These are phyloP conservation scores for Globisporangium echinulatum DNA, from an alignment of 352 stramenopile genomes.

Conservation along the genomic window DNA sequence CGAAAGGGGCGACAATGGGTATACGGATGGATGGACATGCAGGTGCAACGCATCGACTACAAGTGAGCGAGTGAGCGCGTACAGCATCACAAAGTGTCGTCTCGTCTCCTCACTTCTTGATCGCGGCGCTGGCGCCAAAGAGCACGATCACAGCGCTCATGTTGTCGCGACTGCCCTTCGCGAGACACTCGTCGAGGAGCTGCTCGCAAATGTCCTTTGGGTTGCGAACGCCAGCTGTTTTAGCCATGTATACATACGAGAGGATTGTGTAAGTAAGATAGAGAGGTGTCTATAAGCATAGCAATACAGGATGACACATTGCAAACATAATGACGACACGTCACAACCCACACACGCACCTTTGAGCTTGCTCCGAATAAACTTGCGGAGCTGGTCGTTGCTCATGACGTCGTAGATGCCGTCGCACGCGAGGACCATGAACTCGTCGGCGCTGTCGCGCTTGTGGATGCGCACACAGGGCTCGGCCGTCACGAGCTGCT, in stretches of 20 bases:
- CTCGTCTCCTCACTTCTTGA: constrained; percentile 8
- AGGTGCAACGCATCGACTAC: too few relatives aligned
- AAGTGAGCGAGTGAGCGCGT: too few relatives aligned
- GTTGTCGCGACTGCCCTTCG: constrained; percentile 81
- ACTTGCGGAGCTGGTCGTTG: constrained; percentile 91
- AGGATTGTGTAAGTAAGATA: neutral
- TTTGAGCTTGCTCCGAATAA: constrained; percentile 78
- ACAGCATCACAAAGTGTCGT: too few relatives aligned
- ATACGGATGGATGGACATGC: too few relatives aligned
- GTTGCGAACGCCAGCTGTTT: constrained; percentile 23
- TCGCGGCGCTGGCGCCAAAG: constrained; percentile 36
- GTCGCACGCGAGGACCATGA: constrained; percentile 90
- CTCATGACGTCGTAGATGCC: constrained; percentile 94
- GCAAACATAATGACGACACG: too few relatives aligned
- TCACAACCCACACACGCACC: constrained; percentile 7
- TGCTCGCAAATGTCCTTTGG: constrained; percentile 68
- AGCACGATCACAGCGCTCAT: constrained; percentile 85
- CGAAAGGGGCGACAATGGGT: too few relatives aligned
- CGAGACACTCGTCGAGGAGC: constrained; percentile 76
- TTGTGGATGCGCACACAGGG: constrained; percentile 73
- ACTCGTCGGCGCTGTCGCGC: constrained; percentile 82
- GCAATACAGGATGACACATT: neutral
- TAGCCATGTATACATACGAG: neutral
- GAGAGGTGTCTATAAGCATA: neutral
- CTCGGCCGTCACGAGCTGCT: constrained; percentile 83